phyloP scores from a whole-genome alignment of 1,284 basidiomycete genomes.

The Cutaneotrichosporon cavernicola region DNA sequence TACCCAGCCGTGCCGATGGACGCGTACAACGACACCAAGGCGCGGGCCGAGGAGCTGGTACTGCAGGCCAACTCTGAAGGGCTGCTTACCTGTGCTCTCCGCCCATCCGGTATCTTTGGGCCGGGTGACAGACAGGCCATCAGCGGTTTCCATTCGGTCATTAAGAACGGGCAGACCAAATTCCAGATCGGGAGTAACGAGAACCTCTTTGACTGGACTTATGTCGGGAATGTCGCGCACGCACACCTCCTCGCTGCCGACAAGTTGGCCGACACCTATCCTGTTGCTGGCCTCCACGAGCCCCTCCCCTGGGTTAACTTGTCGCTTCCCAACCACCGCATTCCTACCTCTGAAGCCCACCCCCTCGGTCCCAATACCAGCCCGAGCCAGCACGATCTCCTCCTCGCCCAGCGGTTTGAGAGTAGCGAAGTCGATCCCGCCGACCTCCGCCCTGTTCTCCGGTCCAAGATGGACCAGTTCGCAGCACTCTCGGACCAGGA shows the following conservation, averaged over 20 bases:
- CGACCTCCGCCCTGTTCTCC: constrained; percentile 61
- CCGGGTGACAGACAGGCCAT: constrained; percentile 90
- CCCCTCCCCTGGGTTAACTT: constrained; percentile 65
- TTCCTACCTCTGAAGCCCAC: constrained; percentile 74
- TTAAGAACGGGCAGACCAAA: constrained; percentile 78
- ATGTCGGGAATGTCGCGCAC: constrained; percentile 91
- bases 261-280: constrained; percentile 51
- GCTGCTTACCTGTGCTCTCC: constrained; percentile 81
- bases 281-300: constrained; percentile 57
- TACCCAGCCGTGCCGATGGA: constrained; percentile 76
- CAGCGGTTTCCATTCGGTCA: constrained; percentile 74
- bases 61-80: constrained; percentile 81
- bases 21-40: constrained; percentile 96
- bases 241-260: constrained; percentile 94
- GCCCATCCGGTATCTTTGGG: constrained; percentile 97
- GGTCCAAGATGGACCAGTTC: constrained; percentile 61
- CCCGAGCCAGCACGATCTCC: constrained; percentile 59
- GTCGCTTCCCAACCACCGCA: constrained; percentile 62
- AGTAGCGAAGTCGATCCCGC: constrained; percentile 51
- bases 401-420: constrained; percentile 64
- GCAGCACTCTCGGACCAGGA: constrained; percentile 50
- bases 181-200: constrained; percentile 93
- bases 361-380: constrained; percentile 75
- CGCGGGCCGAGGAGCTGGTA: constrained; percentile 79
- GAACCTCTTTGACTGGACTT: constrained; percentile 97